phyloP scores from a whole-genome alignment of 169 alveolate species.

The Plasmodium blacklocki region DNA sequence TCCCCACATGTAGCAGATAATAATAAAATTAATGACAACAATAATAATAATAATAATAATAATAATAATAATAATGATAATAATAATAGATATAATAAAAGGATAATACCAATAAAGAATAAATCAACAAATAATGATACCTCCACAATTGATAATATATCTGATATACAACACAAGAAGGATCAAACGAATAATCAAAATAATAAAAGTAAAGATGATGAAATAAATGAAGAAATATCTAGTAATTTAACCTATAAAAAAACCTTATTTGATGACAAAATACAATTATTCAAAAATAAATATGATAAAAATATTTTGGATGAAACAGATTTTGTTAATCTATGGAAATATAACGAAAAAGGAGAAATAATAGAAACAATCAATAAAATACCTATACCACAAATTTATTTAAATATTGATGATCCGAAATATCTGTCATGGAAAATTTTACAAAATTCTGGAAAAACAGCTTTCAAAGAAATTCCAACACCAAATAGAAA shows the following conservation, averaged over 20 bases:
- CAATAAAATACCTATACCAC: slow-evolving; percentile 55
- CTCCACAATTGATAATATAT: background rate
- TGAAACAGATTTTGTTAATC: slow-evolving; percentile 52
- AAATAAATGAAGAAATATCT: slow-evolving; percentile 55
- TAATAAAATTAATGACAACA: background rate
- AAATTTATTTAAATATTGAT: slow-evolving; percentile 71
- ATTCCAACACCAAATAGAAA: slow-evolving; percentile 75
- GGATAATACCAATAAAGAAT: no score
- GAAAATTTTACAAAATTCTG: slow-evolving; percentile 76
- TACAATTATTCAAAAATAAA: slow-evolving; percentile 48
- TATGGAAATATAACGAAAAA: slow-evolving; percentile 69
- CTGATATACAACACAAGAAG: background rate
- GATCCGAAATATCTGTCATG: slow-evolving; percentile 62
- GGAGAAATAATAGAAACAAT: slow-evolving; percentile 51
- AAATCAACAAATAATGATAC: background rate
- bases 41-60: background rate
- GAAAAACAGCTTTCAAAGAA: slow-evolving; percentile 66
- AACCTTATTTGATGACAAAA: slow-evolving; percentile 55
- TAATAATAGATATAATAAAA: background rate
- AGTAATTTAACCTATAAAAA: slow-evolving; percentile 42
- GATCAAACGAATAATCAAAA: background rate
- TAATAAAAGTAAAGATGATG: background rate
- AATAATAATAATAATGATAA: background rate
- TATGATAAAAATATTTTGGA: slow-evolving; percentile 56
- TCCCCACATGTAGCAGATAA: background rate